A percentile compares a stretch with the other conserved stretches of the same genome.
Conservation (phyloP, 495 filamentous ascomycete genomes). For the Peziza echinospora region DNA sequence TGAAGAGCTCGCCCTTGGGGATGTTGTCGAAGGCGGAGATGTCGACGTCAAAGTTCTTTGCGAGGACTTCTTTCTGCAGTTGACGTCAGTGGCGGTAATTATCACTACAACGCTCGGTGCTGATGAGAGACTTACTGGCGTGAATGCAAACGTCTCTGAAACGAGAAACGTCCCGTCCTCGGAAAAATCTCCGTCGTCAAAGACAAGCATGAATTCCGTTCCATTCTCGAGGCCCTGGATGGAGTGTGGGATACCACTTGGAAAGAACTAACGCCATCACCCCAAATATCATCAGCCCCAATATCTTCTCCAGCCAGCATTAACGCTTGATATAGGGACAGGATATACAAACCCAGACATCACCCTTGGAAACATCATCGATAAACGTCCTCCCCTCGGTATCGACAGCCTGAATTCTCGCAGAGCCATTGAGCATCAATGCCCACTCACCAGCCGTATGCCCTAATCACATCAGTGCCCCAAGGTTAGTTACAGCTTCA, state of each 20-base stretch:
- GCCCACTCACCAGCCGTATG: conserved; percentile 49
- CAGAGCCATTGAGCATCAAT: conserved; percentile 41
- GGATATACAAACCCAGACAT: conserved; percentile 21
- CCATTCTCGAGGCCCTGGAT: conserved; percentile 35
- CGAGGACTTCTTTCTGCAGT: conserved; percentile 40
- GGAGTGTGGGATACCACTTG: conserved; percentile 40
- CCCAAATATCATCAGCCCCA: conserved; percentile 22
- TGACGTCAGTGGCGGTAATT: conserved; percentile 44
- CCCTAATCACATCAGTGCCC: too few relatives aligned
- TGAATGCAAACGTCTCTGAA: conserved; percentile 39
- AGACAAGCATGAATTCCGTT: conserved; percentile 44
- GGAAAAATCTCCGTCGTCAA: conserved; percentile 38
- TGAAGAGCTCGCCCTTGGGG: conserved; percentile 42
- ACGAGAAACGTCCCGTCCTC: conserved; percentile 37
- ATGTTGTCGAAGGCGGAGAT: conserved; percentile 34
- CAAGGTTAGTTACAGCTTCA: too few relatives aligned
- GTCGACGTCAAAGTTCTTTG: conserved; percentile 43
- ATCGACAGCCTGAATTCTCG: conserved; percentile 38
- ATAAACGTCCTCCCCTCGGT: conserved; percentile 40
- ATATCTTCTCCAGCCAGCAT: conserved; percentile 37
- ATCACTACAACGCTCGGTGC: conserved; percentile 40
- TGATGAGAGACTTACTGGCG: conserved; percentile 33
- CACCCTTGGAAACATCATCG: conserved; percentile 41
- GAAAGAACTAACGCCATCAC: conserved; percentile 40
- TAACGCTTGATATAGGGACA: neutral